A percentile compares a stretch with the other conserved stretches of the same genome.
Evolutionary conservation across 2,329 filamentous ascomycete genomes (phyloP).

Genomic region (Zasmidium cellare): DNA sequence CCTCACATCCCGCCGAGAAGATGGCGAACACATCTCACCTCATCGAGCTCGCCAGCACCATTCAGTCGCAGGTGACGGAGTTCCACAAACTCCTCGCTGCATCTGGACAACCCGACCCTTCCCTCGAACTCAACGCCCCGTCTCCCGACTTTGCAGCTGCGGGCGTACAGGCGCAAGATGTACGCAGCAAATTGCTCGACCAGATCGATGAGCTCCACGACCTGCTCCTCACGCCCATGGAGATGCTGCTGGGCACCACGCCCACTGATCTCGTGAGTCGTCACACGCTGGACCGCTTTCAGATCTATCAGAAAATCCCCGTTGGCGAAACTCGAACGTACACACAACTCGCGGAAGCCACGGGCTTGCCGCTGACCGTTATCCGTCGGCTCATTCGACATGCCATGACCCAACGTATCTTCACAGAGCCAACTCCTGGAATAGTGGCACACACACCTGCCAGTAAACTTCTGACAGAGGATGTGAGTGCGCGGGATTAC

Average conservation of each 20-base stretch:
- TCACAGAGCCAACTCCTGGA: slow-evolving; percentile 2
- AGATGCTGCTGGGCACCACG: neutral
- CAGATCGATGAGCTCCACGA: slow-evolving; percentile 4
- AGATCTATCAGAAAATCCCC: slow-evolving; percentile 4
- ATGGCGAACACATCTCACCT: slow-evolving; percentile 1
- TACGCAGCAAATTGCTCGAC: neutral
- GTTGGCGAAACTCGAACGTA: slow-evolving; percentile 4
- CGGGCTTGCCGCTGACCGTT: neutral
- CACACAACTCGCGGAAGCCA: neutral
- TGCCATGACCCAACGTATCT: slow-evolving; percentile 9
- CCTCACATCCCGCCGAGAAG: neutral
- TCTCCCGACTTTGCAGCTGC: neutral
- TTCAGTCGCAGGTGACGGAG: neutral
- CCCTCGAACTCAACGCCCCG: slow-evolving; percentile 2
- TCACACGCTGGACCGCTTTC: slow-evolving; percentile 3
- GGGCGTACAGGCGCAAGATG: neutral
- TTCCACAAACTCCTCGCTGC: neutral
- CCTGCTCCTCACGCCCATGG: slow-evolving; percentile 1
- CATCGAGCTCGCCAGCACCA: neutral
- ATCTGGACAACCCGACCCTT: slow-evolving; percentile 2
- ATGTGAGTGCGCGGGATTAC: neutral
- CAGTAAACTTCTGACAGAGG: neutral
- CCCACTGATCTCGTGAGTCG: slow-evolving; percentile 3
- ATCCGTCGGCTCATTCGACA: slow-evolving; percentile 5
- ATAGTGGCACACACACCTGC: slow-evolving; percentile 5